Percentiles rank a stretch among this genome's conserved stretches.
Evolutionary conservation across 441 rosid species (phyloP).

Genomic region (Rhodomyrtus psidioides): DNA sequence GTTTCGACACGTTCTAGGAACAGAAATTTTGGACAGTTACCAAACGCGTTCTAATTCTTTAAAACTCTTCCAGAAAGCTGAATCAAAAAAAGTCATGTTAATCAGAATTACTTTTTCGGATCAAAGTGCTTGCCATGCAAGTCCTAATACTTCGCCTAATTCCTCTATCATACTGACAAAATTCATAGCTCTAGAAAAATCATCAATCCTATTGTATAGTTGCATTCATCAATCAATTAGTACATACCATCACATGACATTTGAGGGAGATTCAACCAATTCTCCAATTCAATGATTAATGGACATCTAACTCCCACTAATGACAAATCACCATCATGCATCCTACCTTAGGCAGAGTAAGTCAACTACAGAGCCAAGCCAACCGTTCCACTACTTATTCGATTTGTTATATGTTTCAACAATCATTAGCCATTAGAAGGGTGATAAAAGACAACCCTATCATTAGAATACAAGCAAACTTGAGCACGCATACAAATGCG

Average conservation of each 20-base stretch:
- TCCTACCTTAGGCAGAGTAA: neutral
- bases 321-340: neutral
- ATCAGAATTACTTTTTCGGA: too few relatives aligned
- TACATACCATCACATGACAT: neutral
- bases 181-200: neutral
- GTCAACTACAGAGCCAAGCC: neutral
- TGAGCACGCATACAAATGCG: neutral
- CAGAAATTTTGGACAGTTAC: too few relatives aligned
- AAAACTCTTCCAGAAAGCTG: too few relatives aligned
- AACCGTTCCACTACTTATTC: neutral
- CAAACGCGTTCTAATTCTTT: too few relatives aligned
- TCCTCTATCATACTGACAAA: neutral
- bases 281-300: neutral
- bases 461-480: neutral
- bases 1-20: too few relatives aligned
- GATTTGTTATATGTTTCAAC: neutral
- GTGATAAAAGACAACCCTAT: neutral
- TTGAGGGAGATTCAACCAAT: neutral
- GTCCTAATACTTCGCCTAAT: neutral
- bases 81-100: too few relatives aligned
- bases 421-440: neutral
- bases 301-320: neutral
- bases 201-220: neutral
- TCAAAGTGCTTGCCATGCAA: too few relatives aligned
- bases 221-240: neutral